Percentiles rank a stretch among this genome's conserved stretches.
These are phyloP conservation scores for Tillandsia leiboldiana DNA, from an alignment of 176 grass and related monocot genomes.

Conservation along the genomic window DNA sequence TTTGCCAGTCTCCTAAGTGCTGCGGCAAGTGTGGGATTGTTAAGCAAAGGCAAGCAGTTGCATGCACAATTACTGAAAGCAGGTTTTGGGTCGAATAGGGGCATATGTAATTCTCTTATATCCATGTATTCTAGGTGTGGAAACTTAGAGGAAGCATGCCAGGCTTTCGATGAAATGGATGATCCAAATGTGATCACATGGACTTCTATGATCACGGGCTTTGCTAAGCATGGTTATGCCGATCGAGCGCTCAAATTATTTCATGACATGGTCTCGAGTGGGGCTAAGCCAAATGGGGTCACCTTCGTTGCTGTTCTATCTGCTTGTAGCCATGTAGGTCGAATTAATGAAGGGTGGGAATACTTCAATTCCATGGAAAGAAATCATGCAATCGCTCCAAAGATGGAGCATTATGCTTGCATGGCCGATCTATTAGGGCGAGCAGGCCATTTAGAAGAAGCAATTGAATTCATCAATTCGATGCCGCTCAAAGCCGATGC, in stretches of 20 bases:
- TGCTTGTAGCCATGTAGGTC: slow-evolving; percentile 70
- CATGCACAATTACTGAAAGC: slow-evolving; percentile 60
- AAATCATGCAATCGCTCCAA: slow-evolving; percentile 44
- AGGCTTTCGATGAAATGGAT: slow-evolving; percentile 45
- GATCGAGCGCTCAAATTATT: slow-evolving; percentile 41
- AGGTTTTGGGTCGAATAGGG: slow-evolving; percentile 53
- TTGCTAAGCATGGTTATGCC: slow-evolving; percentile 74
- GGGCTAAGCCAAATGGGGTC: slow-evolving; percentile 64
- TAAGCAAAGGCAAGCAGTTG: slow-evolving; percentile 67
- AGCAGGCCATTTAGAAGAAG: slow-evolving; percentile 50
- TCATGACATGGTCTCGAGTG: slow-evolving; percentile 39
- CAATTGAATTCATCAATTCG: slow-evolving; percentile 52
- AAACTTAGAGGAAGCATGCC: slow-evolving; percentile 54
- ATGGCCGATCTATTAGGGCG: slow-evolving; percentile 74
- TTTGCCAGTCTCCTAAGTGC: slow-evolving; percentile 81
- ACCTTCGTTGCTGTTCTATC: slow-evolving; percentile 79
- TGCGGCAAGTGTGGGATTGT: slow-evolving; percentile 52
- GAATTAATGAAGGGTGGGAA: slow-evolving; percentile 60
- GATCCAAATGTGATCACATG: slow-evolving; percentile 76
- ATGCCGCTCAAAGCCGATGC: slow-evolving; percentile 56
- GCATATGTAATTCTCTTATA: slow-evolving; percentile 63
- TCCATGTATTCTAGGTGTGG: slow-evolving; percentile 91
- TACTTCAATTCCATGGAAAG: slow-evolving; percentile 65
- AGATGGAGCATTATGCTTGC: slow-evolving; percentile 87
- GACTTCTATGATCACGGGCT: slow-evolving; percentile 82